Conservation (phyloP, 2,329 filamentous ascomycete genomes). For the Ceratocystiopsis minuta region DNA sequence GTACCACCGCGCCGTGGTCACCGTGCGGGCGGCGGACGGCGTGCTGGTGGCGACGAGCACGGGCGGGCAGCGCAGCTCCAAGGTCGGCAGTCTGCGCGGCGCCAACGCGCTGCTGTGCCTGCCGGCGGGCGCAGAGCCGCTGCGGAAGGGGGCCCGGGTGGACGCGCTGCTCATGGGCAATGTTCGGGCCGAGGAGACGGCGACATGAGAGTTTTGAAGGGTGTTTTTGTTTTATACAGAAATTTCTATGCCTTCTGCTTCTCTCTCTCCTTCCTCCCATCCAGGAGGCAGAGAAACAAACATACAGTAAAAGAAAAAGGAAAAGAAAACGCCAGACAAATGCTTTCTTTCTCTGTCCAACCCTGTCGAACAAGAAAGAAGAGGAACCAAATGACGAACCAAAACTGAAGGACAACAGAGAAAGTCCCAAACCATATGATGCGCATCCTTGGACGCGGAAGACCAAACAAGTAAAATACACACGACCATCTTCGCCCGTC, state of each 20-base stretch:
- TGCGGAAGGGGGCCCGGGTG: constrained; percentile 51
- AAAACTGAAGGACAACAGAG: background rate
- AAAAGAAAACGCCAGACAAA: constrained; percentile 5
- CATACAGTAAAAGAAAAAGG: background rate
- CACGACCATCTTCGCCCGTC: too few species aligned
- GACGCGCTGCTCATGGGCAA: constrained; percentile 64
- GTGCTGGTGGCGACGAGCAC: constrained; percentile 60
- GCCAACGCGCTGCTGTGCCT: constrained; percentile 77
- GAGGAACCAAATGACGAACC: constrained; percentile 1
- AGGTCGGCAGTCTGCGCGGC: constrained; percentile 71
- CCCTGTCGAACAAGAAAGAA: too few species aligned
- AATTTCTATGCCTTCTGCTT: too few species aligned
- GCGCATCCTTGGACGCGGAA: too few species aligned
- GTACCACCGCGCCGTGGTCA: constrained; percentile 73
- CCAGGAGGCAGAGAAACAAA: background rate
- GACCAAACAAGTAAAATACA: too few species aligned
- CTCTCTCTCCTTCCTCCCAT: background rate
- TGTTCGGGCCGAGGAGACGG: constrained; percentile 13
- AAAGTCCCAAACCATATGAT: background rate
- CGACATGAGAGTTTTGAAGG: too few species aligned
- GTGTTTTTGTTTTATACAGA: too few species aligned
- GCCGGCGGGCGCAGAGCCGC: constrained; percentile 43
- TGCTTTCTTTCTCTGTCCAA: constrained; percentile 2
- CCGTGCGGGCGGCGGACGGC: constrained; percentile 42
- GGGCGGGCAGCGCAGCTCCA: constrained; percentile 75